Evolutionary conservation across 805 yeast genomes (phyloP).

Genomic region (Barnettozyma wickerhamii): DNA sequence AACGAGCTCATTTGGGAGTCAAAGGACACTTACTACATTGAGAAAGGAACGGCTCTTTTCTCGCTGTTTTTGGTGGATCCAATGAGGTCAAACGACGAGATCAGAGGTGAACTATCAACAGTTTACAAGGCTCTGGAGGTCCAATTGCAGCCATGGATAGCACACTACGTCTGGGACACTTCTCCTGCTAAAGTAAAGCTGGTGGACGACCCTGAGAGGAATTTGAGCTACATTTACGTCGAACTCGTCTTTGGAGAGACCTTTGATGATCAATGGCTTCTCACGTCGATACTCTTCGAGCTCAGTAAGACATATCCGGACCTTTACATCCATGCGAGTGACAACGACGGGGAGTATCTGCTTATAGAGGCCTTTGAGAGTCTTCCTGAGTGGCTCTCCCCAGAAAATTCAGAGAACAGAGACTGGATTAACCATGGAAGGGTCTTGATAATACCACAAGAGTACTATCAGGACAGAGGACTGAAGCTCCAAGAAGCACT

Average conservation of each 20-base stretch:
- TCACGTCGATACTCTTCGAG: constrained; percentile 36
- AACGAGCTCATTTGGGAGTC: constrained; percentile 15
- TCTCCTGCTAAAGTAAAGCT: constrained; percentile 13
- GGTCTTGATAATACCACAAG: constrained; percentile 37
- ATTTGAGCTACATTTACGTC: constrained; percentile 27
- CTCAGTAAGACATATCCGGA: constrained; percentile 32
- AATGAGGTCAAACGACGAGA: constrained; percentile 20
- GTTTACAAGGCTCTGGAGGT: constrained; percentile 20
- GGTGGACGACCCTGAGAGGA: constrained; percentile 1
- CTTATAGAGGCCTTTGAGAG: constrained; percentile 44
- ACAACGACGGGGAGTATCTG: constrained; percentile 54
- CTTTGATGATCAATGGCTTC: constrained; percentile 41
- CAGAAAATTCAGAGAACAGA: constrained; percentile 44
- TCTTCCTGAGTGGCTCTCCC: constrained; percentile 45
- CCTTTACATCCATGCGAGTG: constrained; percentile 42
- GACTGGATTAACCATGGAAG: constrained; percentile 46
- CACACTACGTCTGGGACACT: constrained; percentile 39
- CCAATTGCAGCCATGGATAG: constrained; percentile 32
- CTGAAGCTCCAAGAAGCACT: constrained; percentile 37
- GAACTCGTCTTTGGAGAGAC: constrained; percentile 40
- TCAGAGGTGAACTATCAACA: constrained; percentile 10
- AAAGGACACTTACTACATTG: constrained; percentile 1
- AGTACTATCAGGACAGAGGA: constrained; percentile 30
- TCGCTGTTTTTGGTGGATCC: constrained; percentile 30
- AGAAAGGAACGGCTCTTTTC: constrained; percentile 22